phyloP scores from a whole-genome alignment of 192 early-diverging fungal genomes.

The Cetraspora pellucida region DNA sequence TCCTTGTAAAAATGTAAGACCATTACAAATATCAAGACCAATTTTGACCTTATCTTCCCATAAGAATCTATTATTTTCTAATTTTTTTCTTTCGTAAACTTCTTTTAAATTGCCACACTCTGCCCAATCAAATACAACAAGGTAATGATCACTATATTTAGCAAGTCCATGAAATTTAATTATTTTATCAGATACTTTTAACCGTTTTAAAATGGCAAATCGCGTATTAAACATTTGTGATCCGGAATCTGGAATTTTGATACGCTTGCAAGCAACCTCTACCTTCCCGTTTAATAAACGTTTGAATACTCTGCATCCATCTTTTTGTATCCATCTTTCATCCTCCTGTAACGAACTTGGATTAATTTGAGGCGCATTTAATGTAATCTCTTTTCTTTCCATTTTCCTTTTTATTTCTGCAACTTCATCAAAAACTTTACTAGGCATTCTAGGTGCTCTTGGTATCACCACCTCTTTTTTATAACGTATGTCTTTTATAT shows the following conservation, averaged over 20 bases:
- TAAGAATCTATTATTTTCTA: background rate
- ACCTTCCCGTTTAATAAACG: background rate
- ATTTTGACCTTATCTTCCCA: conserved; percentile 19
- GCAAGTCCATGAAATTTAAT: conserved; percentile 28
- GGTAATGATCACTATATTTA: background rate
- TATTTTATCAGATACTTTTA: background rate
- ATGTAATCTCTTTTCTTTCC: background rate
- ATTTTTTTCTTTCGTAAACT: background rate
- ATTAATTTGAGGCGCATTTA: background rate
- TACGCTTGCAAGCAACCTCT: background rate
- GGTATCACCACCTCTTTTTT: background rate
- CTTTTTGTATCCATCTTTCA: too few species aligned
- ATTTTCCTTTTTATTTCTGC: background rate
- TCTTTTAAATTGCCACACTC: conserved; percentile 2
- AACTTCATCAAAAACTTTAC: conserved; percentile 10
- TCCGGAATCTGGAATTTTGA: background rate
- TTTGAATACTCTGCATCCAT: background rate
- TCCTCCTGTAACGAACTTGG: background rate
- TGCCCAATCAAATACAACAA: conserved; percentile 30
- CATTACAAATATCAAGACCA: conserved; percentile 23
- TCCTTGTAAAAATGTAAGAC: conserved; percentile 22
- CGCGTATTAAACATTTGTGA: background rate
- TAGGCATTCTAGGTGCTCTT: background rate
- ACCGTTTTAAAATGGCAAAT: background rate
- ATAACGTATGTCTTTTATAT: too few species aligned